These are phyloP conservation scores for Xylariaceae sp. DNA, from an alignment of 2,329 filamentous ascomycete genomes.

Conservation along the genomic window DNA sequence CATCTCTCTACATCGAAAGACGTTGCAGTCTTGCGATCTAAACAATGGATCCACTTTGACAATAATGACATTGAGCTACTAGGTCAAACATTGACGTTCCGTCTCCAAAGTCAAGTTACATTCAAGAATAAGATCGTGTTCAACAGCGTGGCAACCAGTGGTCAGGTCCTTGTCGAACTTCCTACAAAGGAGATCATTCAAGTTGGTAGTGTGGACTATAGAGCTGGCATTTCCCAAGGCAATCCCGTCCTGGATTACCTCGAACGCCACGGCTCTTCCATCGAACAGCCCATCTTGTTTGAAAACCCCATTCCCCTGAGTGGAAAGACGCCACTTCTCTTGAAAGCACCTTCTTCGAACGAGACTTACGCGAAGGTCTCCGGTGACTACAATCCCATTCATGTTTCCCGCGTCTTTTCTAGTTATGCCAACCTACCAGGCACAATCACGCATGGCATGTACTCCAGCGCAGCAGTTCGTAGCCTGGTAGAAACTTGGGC, in stretches of 20 bases:
- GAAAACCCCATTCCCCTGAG: slow-evolving; percentile 95
- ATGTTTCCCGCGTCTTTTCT: slow-evolving; percentile 94
- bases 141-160: slow-evolving; percentile 84
- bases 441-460: slow-evolving; percentile 99
- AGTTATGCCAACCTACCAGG: slow-evolving; percentile 92
- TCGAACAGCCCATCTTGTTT: slow-evolving; percentile 94
- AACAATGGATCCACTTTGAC: slow-evolving; percentile 95
- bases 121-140: slow-evolving; percentile 95
- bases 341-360: slow-evolving; percentile 91
- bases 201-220: slow-evolving; percentile 94
- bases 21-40: slow-evolving; percentile 86
- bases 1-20: slow-evolving; percentile 84
- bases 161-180: slow-evolving; percentile 87
- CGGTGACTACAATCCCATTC: slow-evolving; percentile 97
- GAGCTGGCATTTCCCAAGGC: slow-evolving; percentile 82
- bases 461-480: slow-evolving; percentile 92
- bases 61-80: slow-evolving; percentile 74
- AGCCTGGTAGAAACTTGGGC: slow-evolving; percentile 98
- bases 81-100: slow-evolving; percentile 92
- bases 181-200: slow-evolving; percentile 97
- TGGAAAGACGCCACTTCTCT: slow-evolving; percentile 79
- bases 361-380: slow-evolving; percentile 97
- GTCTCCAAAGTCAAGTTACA: slow-evolving; percentile 80
- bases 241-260: slow-evolving; percentile 98
- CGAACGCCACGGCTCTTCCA: slow-evolving; percentile 79